A percentile compares a stretch with the other conserved stretches of the same genome.
Conservation (phyloP, 2,329 filamentous ascomycete species). For the Chrysosphaeria jannelii region DNA sequence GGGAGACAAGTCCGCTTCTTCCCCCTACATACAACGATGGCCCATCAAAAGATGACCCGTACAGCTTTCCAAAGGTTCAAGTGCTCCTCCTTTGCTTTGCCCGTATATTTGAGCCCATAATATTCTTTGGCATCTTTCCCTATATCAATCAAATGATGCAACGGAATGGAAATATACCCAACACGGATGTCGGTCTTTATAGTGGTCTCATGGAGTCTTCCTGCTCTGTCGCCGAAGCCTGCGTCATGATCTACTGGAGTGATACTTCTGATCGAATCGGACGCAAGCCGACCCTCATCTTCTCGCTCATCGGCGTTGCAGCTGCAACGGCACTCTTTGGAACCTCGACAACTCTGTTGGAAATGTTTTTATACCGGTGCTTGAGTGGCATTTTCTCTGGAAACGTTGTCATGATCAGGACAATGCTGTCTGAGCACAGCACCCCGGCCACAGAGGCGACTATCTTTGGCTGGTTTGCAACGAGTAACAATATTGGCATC, state of each 20-base stretch:
- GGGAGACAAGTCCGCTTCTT: no score
- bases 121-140: constrained; percentile 58
- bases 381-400: constrained; percentile 45
- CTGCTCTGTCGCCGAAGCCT: constrained; percentile 46
- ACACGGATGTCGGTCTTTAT: constrained; percentile 51
- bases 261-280: constrained; percentile 24
- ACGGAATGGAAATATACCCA: constrained; percentile 26
- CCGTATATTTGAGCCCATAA: constrained; percentile 42
- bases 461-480: constrained; percentile 50
- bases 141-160: constrained; percentile 55
- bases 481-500: constrained; percentile 43
- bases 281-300: constrained; percentile 16
- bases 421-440: constrained; percentile 48
- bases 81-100: constrained; percentile 45
- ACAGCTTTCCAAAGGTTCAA: no score
- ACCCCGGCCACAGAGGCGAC: constrained; percentile 38
- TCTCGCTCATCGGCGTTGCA: constrained; percentile 31
- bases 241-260: constrained; percentile 52
- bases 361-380: constrained; percentile 47
- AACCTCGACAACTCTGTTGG: constrained; percentile 29
- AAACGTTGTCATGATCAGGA: constrained; percentile 41
- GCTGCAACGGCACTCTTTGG: constrained; percentile 35
- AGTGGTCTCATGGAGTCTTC: constrained; percentile 43
- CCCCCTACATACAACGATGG: no score
- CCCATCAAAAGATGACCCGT: no score